Evolutionary conservation across 202 grass and related monocot species (phyloP), one percentile per base, ranked within the genome.

Genomic region (Musa balbisiana): DNA sequence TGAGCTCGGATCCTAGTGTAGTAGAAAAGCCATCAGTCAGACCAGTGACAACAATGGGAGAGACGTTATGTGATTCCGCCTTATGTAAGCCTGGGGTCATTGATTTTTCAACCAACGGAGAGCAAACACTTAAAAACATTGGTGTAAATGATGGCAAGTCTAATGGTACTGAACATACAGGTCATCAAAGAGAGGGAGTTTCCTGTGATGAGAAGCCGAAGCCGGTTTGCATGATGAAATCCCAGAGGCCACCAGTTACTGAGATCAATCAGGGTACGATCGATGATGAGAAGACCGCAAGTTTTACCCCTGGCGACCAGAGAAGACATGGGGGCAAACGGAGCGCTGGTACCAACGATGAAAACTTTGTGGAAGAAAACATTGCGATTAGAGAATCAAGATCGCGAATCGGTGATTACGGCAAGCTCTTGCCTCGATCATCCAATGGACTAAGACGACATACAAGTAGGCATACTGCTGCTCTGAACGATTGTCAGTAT

Each of bases 381-480:
- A 56, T 29, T 13, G 26, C 53, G 9, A 33, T 16, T 55, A 58
- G 51, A 73, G 52, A 73, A 13, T 56, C 72, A 29, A 56, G 11
- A 33, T 25, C 20, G 29, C 52, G 23, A 56, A 55, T 26, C 9
- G 52, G 56, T 24, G 52, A 73, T 68, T 94, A 90, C 52, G 91
- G 95, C 22, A 94, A 92, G 49, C 91, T 99, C 17, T 68, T 92
- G 65, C 87, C 73, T 22, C 87, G 80, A 27, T 73, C 83, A 58
- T 74, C 81, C 1, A 76, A 73, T 59, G 82, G 76, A 3, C 90
- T 80, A 25, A 66, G 85, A 60, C 85, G 77, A 56, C 89, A 85
- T 79, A 83, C 87, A 23, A 79, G 73, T 65, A 85, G 78, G 49
- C 79, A 78, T 77, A 73, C 82, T 27, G 71, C 69, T 27, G 72